Conservation (phyloP, 768 basidiomycete species). For the Termitomyces sp. region DNA sequence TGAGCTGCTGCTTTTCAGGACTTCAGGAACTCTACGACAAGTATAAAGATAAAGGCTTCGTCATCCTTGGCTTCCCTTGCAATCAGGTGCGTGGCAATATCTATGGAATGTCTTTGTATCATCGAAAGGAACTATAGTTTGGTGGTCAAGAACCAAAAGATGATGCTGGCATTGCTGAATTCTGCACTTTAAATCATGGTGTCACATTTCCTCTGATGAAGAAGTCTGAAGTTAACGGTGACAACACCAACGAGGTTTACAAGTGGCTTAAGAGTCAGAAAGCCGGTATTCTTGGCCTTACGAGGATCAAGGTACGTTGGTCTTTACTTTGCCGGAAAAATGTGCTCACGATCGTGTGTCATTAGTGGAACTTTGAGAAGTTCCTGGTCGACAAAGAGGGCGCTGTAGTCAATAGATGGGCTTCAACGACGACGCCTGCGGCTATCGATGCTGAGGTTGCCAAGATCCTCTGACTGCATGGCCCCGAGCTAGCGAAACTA, state of each 20-base stretch:
- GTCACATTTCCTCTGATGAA: conserved; percentile 90
- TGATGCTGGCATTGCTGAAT: conserved; percentile 69
- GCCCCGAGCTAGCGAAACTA: background rate
- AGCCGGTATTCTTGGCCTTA: conserved; percentile 64
- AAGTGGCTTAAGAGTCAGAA: conserved; percentile 83
- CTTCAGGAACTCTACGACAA: conserved; percentile 80
- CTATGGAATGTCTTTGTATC: background rate
- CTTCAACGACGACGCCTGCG: conserved; percentile 68
- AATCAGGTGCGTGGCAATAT: conserved; percentile 55
- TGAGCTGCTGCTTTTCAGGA: conserved; percentile 38
- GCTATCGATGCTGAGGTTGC: conserved; percentile 61
- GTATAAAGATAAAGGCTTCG: conserved; percentile 71
- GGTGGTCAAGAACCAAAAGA: conserved; percentile 82
- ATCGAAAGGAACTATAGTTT: conserved; percentile 46
- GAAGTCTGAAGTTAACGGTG: conserved; percentile 93
- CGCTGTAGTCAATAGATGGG: conserved; percentile 71
- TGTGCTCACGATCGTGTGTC: background rate
- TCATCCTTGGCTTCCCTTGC: conserved; percentile 89
- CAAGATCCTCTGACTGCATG: conserved; percentile 44
- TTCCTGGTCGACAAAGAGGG: conserved; percentile 82
- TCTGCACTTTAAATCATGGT: conserved; percentile 80
- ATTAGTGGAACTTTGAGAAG: conserved; percentile 89
- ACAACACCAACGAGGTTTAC: conserved; percentile 78
- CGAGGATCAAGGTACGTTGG: conserved; percentile 63
- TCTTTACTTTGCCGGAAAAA: too few relatives aligned